These are phyloP conservation scores for Setaria italica DNA, from an alignment of 202 grass and related monocot genomes.

Conservation along the genomic window DNA sequence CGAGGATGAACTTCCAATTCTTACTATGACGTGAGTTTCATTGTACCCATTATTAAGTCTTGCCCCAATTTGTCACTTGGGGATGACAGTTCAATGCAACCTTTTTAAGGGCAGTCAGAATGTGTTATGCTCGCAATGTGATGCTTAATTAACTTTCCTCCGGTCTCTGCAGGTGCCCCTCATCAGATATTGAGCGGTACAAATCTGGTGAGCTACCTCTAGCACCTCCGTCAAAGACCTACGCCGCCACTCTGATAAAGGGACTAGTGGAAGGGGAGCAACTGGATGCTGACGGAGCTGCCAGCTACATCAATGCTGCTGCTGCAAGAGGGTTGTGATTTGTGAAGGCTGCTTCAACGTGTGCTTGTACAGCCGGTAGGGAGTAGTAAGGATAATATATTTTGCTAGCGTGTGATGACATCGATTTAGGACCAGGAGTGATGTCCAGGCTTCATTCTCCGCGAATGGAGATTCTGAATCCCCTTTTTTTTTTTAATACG, in stretches of 20 bases:
- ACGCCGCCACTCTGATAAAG: slow-evolving; percentile 66
- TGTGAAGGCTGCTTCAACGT: neutral
- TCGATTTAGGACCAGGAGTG: slow-evolving; percentile 18
- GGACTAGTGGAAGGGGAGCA: slow-evolving; percentile 86
- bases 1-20: slow-evolving; percentile 80
- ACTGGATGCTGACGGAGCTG: slow-evolving; percentile 57
- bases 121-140: neutral
- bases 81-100: neutral
- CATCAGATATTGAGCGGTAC: slow-evolving; percentile 54
- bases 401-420: neutral
- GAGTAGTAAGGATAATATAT: slow-evolving; percentile 7
- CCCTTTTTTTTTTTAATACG: neutral
- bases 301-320: slow-evolving; percentile 63
- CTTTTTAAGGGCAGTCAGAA: neutral
- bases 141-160: slow-evolving; percentile 14
- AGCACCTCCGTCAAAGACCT: slow-evolving; percentile 61
- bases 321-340: slow-evolving; percentile 50
- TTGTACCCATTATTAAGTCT: neutral
- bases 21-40: slow-evolving; percentile 78
- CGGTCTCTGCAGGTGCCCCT: slow-evolving; percentile 58
- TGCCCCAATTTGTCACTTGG: neutral
- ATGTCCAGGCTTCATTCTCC: neutral
- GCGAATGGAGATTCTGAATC: neutral
- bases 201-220: slow-evolving; percentile 64
- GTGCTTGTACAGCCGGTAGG: slow-evolving; percentile 45